Conservation (phyloP, 768 basidiomycete species). For the Boletus pseudo-olivaceus region DNA sequence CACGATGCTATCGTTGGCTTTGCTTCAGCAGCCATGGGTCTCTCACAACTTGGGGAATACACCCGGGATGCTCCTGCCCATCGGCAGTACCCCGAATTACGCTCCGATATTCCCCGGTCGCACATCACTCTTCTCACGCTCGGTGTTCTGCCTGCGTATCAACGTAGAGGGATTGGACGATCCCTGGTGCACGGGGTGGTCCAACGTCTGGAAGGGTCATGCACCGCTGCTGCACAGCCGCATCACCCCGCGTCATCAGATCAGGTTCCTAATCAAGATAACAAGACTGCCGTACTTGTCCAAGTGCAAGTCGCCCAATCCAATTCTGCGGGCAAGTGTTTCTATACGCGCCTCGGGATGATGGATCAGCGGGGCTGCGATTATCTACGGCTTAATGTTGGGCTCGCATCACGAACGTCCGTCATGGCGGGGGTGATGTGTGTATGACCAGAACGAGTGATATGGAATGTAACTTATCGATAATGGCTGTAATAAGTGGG, state of each 20-base stretch:
- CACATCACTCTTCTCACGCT: conserved; percentile 30
- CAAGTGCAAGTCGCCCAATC: conserved; percentile 27
- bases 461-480: background rate
- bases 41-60: background rate
- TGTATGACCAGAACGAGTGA: conserved; percentile 6
- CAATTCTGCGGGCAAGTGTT: conserved; percentile 24
- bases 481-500: background rate
- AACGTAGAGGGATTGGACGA: conserved; percentile 28
- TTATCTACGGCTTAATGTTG: conserved; percentile 11
- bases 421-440: conserved; percentile 27
- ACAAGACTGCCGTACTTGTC: conserved; percentile 21
- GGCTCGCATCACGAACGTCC: conserved; percentile 17
- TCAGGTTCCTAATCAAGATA: background rate
- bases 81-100: background rate
- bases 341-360: conserved; percentile 31
- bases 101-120: conserved; percentile 9
- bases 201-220: conserved; percentile 21
- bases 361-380: conserved; percentile 16
- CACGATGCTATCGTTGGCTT: conserved; percentile 22
- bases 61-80: background rate
- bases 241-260: background rate
- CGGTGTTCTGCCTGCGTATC: conserved; percentile 27
- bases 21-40: conserved; percentile 24
- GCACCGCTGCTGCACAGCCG: background rate
- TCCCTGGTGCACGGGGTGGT: conserved; percentile 28